Conservation (phyloP, 1,284 basidiomycete genomes). For the Fistulina hepatica region DNA sequence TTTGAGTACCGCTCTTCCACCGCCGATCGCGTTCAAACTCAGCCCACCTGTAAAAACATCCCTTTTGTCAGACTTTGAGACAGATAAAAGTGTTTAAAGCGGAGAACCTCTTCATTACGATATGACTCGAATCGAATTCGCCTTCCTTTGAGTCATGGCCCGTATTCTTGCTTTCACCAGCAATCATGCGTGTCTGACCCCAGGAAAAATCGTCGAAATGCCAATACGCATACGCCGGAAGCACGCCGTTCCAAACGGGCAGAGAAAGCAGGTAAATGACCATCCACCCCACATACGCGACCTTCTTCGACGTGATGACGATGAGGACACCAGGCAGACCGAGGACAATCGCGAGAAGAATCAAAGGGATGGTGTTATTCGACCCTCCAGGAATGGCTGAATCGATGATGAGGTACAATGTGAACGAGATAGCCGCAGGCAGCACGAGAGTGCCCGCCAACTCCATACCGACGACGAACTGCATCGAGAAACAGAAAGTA, state of each 20-base stretch:
- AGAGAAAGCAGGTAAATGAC: conserved; percentile 86
- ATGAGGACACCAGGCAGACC: conserved; percentile 94
- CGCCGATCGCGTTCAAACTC: conserved; percentile 96
- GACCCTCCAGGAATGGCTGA: conserved; percentile 74
- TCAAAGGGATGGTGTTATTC: conserved; percentile 86
- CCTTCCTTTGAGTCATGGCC: conserved; percentile 87
- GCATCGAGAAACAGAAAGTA: conserved; percentile 96
- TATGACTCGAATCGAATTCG: conserved; percentile 91
- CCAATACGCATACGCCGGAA: conserved; percentile 95
- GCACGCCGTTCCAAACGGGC: conserved; percentile 92
- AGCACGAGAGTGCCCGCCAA: conserved; percentile 91
- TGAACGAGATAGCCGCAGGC: conserved; percentile 96
- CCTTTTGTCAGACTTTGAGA: no score
- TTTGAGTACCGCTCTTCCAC: conserved; percentile 81
- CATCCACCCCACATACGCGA: conserved; percentile 97
- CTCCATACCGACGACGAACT: conserved; percentile 98
- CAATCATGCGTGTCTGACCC: conserved; percentile 90
- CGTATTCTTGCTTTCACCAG: conserved; percentile 56
- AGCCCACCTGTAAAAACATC: no score
- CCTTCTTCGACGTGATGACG: conserved; percentile 87
- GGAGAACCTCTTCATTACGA: conserved; percentile 99
- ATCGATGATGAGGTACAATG: conserved; percentile 82
- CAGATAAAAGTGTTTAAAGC: no score
- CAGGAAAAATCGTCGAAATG: conserved; percentile 99
- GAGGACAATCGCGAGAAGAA: conserved; percentile 86